phyloP scores from a whole-genome alignment of 139 green algal genomes.

The Chlorella vulgaris region DNA sequence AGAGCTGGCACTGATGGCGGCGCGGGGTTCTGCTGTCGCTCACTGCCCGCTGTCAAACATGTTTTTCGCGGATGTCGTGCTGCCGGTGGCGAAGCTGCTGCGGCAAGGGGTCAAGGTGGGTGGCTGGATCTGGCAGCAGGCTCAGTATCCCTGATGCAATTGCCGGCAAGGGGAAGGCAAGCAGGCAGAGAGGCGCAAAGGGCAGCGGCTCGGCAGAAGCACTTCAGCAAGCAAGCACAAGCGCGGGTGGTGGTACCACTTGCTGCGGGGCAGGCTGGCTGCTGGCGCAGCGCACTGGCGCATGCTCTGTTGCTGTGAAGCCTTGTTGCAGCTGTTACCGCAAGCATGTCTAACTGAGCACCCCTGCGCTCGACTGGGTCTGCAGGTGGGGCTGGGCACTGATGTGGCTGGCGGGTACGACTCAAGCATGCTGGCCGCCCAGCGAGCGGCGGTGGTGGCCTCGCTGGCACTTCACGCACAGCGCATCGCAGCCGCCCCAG shows the following conservation, averaged over 20 bases:
- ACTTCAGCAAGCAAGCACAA: not conserved
- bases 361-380: not conserved
- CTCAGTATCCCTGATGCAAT: not conserved
- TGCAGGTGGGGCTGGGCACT: slow-evolving; percentile 72
- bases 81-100: slow-evolving; percentile 22
- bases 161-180: not conserved
- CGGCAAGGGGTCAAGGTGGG: slow-evolving; percentile 11
- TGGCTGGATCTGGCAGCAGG: not conserved
- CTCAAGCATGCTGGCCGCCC: slow-evolving; percentile 70
- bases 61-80: slow-evolving; percentile 60
- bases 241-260: not conserved
- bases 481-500: not conserved
- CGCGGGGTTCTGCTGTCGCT: slow-evolving; percentile 47
- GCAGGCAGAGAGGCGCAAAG: not conserved
- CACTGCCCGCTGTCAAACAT: slow-evolving; percentile 80
- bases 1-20: slow-evolving; percentile 58
- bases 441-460: slow-evolving; percentile 68
- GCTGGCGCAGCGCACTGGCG: not conserved
- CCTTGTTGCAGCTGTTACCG: no score
- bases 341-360: no score
- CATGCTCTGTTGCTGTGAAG: not conserved
- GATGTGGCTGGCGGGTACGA: slow-evolving; percentile 69
- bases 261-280: not conserved
- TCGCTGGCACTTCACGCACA: slow-evolving; percentile 42
- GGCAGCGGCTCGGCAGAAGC: not conserved